phyloP scores from a whole-genome alignment of 2,329 filamentous ascomycete species.

The Scedosporium minutisporum region DNA sequence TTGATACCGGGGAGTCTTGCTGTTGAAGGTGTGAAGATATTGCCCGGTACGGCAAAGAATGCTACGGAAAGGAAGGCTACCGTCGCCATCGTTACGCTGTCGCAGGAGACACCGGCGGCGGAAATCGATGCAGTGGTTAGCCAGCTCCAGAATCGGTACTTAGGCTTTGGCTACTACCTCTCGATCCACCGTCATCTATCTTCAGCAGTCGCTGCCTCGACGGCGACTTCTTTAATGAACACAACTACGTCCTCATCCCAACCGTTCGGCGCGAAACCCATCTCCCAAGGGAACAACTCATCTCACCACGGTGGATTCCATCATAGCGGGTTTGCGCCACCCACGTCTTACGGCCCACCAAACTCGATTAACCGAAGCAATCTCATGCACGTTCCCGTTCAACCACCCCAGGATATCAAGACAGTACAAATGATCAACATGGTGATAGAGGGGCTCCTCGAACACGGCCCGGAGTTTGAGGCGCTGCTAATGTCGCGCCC shows the following conservation, averaged over 20 bases:
- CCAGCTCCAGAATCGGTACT: conserved; percentile 69
- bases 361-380: conserved; percentile 13
- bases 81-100: conserved; percentile 71
- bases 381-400: conserved; percentile 60
- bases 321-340: conserved; percentile 63
- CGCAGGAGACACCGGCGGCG: conserved; percentile 68
- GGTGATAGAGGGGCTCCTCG: conserved; percentile 69
- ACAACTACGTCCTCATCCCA: conserved; percentile 41
- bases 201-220: conserved; percentile 50
- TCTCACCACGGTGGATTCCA: conserved; percentile 12
- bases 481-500: conserved; percentile 81
- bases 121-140: conserved; percentile 78
- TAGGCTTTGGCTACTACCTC: conserved; percentile 77
- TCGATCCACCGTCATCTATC: conserved; percentile 75
- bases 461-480: conserved; percentile 80
- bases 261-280: conserved; percentile 68
- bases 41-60: conserved; percentile 42
- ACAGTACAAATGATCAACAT: conserved; percentile 80
- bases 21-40: conserved; percentile 65
- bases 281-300: conserved; percentile 23
- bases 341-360: conserved; percentile 52
- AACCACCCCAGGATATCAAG: conserved; percentile 66
- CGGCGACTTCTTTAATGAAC: conserved; percentile 24
- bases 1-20: conserved; percentile 49
- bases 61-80: conserved; percentile 59